Conservation (phyloP, 805 yeast species). For the Wickerhamia fluorescens region DNA sequence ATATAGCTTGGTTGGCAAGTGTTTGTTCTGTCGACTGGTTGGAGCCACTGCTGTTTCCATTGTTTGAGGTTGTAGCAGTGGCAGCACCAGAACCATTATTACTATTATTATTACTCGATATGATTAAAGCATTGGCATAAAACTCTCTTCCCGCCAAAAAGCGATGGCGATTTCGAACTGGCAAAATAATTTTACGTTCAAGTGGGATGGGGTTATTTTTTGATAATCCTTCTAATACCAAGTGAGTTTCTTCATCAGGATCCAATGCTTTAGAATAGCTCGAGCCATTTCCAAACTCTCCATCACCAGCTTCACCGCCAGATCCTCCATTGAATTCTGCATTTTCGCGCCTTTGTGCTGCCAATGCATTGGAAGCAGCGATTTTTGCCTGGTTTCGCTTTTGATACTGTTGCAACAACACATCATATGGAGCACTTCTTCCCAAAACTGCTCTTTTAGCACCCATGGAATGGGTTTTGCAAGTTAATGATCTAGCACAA, state of each 20-base stretch:
- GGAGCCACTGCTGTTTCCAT: constrained; percentile 4
- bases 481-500: constrained; percentile 92
- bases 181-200: constrained; percentile 65
- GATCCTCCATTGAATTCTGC: constrained; percentile 32
- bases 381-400: constrained; percentile 86
- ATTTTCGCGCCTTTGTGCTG: constrained; percentile 69
- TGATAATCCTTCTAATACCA: constrained; percentile 83
- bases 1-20: constrained; percentile 40
- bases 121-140: constrained; percentile 80
- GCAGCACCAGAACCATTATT: no score
- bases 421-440: constrained; percentile 88
- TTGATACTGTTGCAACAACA: constrained; percentile 80
- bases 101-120: constrained; percentile 49
- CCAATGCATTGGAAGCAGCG: constrained; percentile 75
- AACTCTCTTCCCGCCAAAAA: constrained; percentile 88
- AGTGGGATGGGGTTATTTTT: constrained; percentile 77
- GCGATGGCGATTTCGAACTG: constrained; percentile 62
- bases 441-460: constrained; percentile 95
- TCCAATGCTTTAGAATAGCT: constrained; percentile 45
- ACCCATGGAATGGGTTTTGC: constrained; percentile 98
- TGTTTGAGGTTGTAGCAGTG: constrained; percentile 1
- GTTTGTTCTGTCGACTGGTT: constrained; percentile 27
- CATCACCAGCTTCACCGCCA: constrained; percentile 12
- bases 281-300: constrained; percentile 11
- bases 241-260: constrained; percentile 90